Percentiles rank a stretch among this genome's conserved stretches.
Evolutionary conservation across 225 moss, liverwort and hornwort genomes (phyloP).

Genomic region (Thuidium tamariscinum): DNA sequence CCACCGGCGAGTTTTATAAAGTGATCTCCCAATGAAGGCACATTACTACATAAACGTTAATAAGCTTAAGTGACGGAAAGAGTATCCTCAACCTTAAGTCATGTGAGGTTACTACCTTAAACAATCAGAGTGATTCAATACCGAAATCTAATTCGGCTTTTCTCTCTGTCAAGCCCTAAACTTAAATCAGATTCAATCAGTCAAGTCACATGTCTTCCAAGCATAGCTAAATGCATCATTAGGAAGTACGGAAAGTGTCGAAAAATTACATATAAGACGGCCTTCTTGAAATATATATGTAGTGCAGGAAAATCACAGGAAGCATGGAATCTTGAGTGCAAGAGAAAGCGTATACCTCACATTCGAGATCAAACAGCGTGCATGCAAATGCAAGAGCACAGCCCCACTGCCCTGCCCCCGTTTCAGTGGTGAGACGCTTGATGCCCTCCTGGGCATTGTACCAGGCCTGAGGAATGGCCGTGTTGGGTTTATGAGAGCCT

Average conservation of each 20-base stretch:
- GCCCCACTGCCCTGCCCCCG: conserved; percentile 48
- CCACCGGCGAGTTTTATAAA: neutral
- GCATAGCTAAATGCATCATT: neutral
- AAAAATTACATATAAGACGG: neutral
- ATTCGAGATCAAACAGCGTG: conserved; percentile 35
- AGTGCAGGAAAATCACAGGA: neutral
- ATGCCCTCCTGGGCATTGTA: conserved; percentile 41
- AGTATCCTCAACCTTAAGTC: neutral
- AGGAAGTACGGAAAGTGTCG: neutral
- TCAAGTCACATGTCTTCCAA: neutral
- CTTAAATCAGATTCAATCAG: neutral
- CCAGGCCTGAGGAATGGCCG: conserved; percentile 46
- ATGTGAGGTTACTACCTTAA: neutral
- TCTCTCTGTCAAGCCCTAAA: neutral
- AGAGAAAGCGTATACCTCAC: conserved; percentile 7
- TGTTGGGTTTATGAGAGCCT: conserved; percentile 38
- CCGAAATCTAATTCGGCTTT: neutral
- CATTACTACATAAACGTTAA: neutral
- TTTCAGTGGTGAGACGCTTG: conserved; percentile 45
- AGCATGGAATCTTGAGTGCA: neutral
- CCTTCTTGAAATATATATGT: neutral
- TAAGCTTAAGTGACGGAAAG: neutral
- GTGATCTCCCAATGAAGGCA: neutral
- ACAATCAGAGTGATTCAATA: neutral
- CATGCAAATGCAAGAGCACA: conserved; percentile 52